Evolutionary conservation across 108 stramenopile species (phyloP), one percentile per base, ranked within the genome.

Genomic region (Cafeteria roenbergensis): DNA sequence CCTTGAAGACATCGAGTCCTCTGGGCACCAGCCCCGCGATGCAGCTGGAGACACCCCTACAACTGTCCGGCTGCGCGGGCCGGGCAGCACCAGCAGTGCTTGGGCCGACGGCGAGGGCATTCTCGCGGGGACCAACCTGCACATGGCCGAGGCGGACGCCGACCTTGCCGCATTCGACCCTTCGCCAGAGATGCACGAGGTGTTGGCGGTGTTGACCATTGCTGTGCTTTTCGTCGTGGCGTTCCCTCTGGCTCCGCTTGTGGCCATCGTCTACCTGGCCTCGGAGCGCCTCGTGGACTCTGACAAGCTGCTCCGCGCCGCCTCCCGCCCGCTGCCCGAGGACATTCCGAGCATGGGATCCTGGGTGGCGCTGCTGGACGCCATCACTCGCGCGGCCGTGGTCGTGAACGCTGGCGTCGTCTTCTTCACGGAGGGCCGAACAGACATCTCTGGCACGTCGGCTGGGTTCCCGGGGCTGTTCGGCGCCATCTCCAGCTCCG

Each of bases 161-260:
- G n/a, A n/a, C n/a, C n/a, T n/a, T n/a, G n/a, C n/a, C n/a, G n/a
- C n/a, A 28, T 63, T 65, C 48, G 67, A 67, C 33, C 33, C 50
- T 0, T 51, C 72, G 28, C 69, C 63, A 38, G 75, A 78, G 68
- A 73, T 70, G 68, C 32, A 37, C 20, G 77, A 78, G 59, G 42
- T 72, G 17, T 52, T 72, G 9, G 60, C 73, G 32, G 68, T 75
- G 48, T 76, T 68, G 37, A 72, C 72, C 35, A 76, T 76, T 63
- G 62, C 63, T 21, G 55, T 67, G 29, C 63, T 78, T 24, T 78
- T 78, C 57, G 75, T 76, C 24, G 64, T 65, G 26, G 70, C 77
- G 27, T 76, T 78, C 26, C 77, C 77, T 12, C 66, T 76, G 31
- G 77, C 77, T 28, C 70, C 77, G 0, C 34, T 78, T 35, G 28